Conservation (phyloP, 2,329 filamentous ascomycete genomes). For the Aspergillus tubingensis region DNA sequence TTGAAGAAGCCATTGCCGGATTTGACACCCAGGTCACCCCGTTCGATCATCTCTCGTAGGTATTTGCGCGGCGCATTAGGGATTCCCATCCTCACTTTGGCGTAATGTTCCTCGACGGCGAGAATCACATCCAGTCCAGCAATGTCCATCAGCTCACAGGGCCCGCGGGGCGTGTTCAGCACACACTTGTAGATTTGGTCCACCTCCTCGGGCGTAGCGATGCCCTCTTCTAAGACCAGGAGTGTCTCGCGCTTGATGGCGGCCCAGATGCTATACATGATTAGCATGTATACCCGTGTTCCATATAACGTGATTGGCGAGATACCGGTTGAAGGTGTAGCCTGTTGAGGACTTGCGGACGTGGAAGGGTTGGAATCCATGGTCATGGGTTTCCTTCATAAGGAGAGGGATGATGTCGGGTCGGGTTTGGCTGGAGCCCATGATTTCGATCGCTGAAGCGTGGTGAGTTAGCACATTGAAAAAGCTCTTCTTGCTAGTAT, state of each 20-base stretch:
- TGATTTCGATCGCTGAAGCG: constrained; percentile 40
- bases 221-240: constrained; percentile 36
- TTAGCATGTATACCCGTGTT: not conserved
- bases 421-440: constrained; percentile 39
- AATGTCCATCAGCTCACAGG: constrained; percentile 45
- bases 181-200: constrained; percentile 42
- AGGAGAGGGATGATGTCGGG: constrained; percentile 32
- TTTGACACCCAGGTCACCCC: constrained; percentile 5
- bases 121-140: constrained; percentile 45
- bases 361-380: constrained; percentile 42
- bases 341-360: constrained; percentile 41
- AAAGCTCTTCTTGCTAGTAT: too few relatives aligned
- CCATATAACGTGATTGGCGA: not conserved
- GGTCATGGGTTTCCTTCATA: constrained; percentile 28
- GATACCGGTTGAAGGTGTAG: constrained; percentile 44
- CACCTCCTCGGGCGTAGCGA: constrained; percentile 39
- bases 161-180: constrained; percentile 38
- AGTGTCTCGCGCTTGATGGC: constrained; percentile 47
- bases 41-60: constrained; percentile 6
- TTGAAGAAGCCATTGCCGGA: constrained; percentile 9
- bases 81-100: constrained; percentile 2
- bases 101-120: constrained; percentile 45
- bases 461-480: not conserved
- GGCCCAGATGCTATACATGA: constrained; percentile 40
- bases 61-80: constrained; percentile 3